These are phyloP conservation scores for Poteriospumella lacustris DNA, from an alignment of 108 stramenopile genomes.

Conservation along the genomic window DNA sequence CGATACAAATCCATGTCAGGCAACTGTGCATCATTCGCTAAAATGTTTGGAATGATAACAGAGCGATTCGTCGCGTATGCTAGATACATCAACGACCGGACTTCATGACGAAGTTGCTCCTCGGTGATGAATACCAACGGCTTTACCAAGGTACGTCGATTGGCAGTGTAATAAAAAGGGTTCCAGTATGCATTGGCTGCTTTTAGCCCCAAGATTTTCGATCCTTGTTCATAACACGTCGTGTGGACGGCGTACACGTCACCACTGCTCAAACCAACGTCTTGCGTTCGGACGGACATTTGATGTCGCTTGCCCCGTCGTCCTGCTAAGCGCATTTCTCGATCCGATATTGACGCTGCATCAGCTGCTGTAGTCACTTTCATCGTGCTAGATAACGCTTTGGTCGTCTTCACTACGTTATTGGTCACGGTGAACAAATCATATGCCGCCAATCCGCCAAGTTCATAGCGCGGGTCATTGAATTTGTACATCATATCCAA, in stretches of 20 bases:
- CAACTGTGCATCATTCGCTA: not conserved
- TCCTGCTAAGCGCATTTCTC: not conserved
- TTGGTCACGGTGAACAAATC: not conserved
- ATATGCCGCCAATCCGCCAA: not conserved
- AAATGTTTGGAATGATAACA: slow-evolving; percentile 1
- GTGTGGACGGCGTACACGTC: not conserved
- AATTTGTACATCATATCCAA: slow-evolving; percentile 25
- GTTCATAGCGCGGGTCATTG: not conserved
- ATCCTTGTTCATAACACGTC: slow-evolving; percentile 24
- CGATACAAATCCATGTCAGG: not conserved
- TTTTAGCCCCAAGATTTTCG: slow-evolving; percentile 14
- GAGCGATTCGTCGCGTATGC: slow-evolving; percentile 18
- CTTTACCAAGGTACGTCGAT: not conserved
- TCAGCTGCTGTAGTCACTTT: too few relatives aligned
- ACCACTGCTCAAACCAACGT: not conserved
- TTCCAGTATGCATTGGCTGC: slow-evolving; percentile 24
- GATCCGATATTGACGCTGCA: too few relatives aligned
- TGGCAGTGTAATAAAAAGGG: slow-evolving; percentile 19
- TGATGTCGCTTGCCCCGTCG: not conserved
- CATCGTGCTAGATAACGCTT: too few relatives aligned
- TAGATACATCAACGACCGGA: slow-evolving; percentile 1
- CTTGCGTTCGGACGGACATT: not conserved
- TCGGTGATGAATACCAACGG: not conserved
- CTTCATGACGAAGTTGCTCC: slow-evolving; percentile 12
- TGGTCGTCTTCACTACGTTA: too few relatives aligned